Conservation (phyloP, 225 moss, liverwort and hornwort species). For the Physcomitrellopsis africana region DNA sequence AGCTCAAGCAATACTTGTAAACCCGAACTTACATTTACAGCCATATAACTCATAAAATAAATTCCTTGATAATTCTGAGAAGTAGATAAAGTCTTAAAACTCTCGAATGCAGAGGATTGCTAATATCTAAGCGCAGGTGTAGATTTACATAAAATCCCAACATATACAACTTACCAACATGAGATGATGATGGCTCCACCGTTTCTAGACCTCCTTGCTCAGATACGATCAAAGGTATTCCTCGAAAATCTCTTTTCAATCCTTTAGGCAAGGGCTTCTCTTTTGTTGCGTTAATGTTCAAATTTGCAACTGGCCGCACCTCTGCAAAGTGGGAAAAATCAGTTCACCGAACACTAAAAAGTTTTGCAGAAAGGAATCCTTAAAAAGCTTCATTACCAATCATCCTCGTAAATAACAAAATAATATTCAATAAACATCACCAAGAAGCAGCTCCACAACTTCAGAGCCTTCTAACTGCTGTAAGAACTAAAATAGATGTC, state of each 20-base stretch:
- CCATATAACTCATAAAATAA: background rate
- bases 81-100: too few species aligned
- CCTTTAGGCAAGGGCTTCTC: constrained; percentile 56
- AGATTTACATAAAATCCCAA: background rate
- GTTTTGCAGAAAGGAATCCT: background rate
- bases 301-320: constrained; percentile 52
- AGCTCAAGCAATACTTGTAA: constrained; percentile 14
- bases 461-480: background rate
- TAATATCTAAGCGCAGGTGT: too few species aligned
- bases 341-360: constrained; percentile 9
- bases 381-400: background rate
- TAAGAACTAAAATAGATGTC: background rate
- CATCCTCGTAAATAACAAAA: background rate
- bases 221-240: constrained; percentile 44
- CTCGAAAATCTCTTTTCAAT: constrained; percentile 47
- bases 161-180: constrained; percentile 48
- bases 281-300: constrained; percentile 49
- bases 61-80: too few species aligned
- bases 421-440: too few species aligned
- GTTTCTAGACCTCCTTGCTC: constrained; percentile 53
- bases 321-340: constrained; percentile 49
- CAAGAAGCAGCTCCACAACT: too few species aligned
- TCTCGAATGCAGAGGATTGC: too few species aligned
- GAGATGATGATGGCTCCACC: constrained; percentile 62
- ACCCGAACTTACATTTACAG: background rate